Conservation (phyloP, 106 monocot species). For the Allium sativum region DNA sequence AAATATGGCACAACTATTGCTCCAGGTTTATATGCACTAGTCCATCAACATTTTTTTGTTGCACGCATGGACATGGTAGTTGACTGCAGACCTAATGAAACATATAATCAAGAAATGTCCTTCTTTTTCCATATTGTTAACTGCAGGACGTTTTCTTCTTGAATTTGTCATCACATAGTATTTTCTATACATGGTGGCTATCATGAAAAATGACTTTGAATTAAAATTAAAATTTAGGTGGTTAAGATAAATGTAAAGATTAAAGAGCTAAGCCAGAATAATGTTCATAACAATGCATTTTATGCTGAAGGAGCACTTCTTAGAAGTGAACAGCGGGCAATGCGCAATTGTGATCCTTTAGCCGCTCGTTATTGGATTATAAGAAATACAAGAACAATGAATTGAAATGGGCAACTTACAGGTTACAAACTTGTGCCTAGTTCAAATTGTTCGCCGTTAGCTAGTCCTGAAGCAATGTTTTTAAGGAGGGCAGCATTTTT, state of each 20-base stretch:
- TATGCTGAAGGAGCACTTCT: slow-evolving; percentile 89
- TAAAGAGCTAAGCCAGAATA: slow-evolving; percentile 69
- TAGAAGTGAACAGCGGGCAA: slow-evolving; percentile 71
- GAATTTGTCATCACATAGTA: neutral
- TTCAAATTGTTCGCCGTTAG: slow-evolving; percentile 85
- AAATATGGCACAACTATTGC: slow-evolving; percentile 98
- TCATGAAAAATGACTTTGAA: neutral
- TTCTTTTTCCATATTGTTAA: neutral
- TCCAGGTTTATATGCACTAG: slow-evolving; percentile 95
- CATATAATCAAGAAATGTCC: slow-evolving; percentile 65
- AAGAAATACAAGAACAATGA: slow-evolving; percentile 94
- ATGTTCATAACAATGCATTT: slow-evolving; percentile 90
- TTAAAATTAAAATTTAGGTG: slow-evolving; percentile 50
- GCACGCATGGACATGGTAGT: slow-evolving; percentile 98
- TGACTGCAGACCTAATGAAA: slow-evolving; percentile 83
- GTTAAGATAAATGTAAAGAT: slow-evolving; percentile 95
- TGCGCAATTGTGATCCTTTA: slow-evolving; percentile 88
- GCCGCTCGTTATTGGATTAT: slow-evolving; percentile 96
- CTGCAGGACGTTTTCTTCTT: neutral
- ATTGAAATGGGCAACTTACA: slow-evolving; percentile 86
- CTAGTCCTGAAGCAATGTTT: slow-evolving; percentile 80
- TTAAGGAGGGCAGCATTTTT: slow-evolving; percentile 88
- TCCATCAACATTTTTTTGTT: slow-evolving; percentile 99
- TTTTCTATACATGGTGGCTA: neutral
- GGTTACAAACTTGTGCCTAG: slow-evolving; percentile 89